Conservation (phyloP, 345 rosid genomes). For the Gossypium anomalum region DNA sequence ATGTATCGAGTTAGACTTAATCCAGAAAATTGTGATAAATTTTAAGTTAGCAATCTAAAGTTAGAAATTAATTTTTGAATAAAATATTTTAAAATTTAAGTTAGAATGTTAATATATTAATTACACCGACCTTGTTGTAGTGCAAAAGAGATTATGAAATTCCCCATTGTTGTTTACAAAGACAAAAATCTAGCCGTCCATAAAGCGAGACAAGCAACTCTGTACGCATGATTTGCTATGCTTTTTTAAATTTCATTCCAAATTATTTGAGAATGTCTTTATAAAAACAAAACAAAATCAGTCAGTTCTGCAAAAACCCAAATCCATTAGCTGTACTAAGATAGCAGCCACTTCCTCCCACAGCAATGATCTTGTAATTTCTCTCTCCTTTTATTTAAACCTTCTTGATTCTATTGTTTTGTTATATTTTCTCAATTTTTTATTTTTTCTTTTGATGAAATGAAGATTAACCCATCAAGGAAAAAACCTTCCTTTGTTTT, state of each 20-base stretch:
- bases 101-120: too few relatives aligned
- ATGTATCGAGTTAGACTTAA: too few relatives aligned
- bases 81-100: too few relatives aligned
- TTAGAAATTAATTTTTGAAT: too few relatives aligned
- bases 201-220: background rate
- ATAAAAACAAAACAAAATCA: background rate
- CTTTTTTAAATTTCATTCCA: background rate
- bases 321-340: conserved; percentile 1
- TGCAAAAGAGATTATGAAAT: background rate
- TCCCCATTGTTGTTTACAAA: background rate
- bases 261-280: background rate
- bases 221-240: background rate
- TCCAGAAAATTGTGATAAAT: too few relatives aligned
- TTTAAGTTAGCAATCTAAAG: too few relatives aligned
- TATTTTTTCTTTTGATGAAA: background rate
- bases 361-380: background rate
- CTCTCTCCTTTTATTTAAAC: background rate
- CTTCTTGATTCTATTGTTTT: background rate
- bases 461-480: background rate
- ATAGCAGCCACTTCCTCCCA: background rate
- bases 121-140: background rate
- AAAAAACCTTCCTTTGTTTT: conserved; percentile 11
- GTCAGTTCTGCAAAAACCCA: background rate
- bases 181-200: conserved; percentile 14
- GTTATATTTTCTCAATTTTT: conserved; percentile 4